Conservation (phyloP, 2,329 filamentous ascomycete species). For the Proliferodiscus dingleyae region DNA sequence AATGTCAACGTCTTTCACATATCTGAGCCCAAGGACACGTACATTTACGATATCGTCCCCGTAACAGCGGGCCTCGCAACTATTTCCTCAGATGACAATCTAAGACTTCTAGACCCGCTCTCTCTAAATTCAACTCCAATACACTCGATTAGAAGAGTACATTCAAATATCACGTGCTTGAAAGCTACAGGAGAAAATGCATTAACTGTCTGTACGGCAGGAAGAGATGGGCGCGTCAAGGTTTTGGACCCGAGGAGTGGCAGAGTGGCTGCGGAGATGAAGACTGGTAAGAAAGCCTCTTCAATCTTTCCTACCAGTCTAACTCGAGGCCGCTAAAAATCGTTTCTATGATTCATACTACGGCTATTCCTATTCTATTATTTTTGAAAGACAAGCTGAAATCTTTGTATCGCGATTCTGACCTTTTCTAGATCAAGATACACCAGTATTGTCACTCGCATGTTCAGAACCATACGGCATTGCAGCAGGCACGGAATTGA, state of each 20-base stretch:
- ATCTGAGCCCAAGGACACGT: conserved; percentile 29
- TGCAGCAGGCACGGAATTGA: conserved; percentile 69
- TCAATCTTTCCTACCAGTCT: not conserved
- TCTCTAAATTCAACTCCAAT: conserved; percentile 49
- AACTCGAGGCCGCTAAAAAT: too few species aligned
- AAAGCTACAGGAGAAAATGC: conserved; percentile 41
- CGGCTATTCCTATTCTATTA: too few species aligned
- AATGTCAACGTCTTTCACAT: conserved; percentile 23
- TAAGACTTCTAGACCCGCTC: conserved; percentile 59
- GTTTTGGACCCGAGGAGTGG: conserved; percentile 57
- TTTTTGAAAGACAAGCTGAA: too few species aligned
- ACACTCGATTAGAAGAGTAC: conserved; percentile 45
- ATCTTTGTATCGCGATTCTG: too few species aligned
- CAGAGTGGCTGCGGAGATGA: conserved; percentile 38
- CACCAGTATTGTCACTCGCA: conserved; percentile 61
- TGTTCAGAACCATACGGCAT: conserved; percentile 54
- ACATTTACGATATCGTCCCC: conserved; percentile 40
- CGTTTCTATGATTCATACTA: too few species aligned
- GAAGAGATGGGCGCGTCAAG: conserved; percentile 57
- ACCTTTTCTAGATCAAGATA: conserved; percentile 35
- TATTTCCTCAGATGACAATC: conserved; percentile 66
- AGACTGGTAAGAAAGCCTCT: conserved; percentile 30
- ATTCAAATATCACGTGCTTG: conserved; percentile 61
- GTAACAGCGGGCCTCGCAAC: conserved; percentile 31
- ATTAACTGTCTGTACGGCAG: conserved; percentile 59